phyloP scores from a whole-genome alignment of 2,329 filamentous ascomycete species.

The Helminthosporium solani region DNA sequence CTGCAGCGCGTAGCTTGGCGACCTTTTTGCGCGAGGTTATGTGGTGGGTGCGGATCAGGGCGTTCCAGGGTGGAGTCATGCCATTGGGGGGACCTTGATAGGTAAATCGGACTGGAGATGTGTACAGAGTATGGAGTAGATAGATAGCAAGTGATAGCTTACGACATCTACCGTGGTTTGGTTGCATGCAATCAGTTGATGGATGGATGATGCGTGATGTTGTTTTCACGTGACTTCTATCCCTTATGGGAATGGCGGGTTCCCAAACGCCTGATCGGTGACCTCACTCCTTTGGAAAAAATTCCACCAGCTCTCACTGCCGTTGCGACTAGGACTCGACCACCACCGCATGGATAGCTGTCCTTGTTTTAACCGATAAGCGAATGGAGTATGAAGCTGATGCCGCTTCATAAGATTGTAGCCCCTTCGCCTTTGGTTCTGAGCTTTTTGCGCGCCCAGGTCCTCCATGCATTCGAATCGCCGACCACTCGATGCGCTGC shows the following conservation, averaged over 20 bases:
- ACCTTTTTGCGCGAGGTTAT: constrained; percentile 79
- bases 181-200: too few species aligned
- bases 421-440: constrained; percentile 41
- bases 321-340: constrained; percentile 18
- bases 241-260: too few species aligned
- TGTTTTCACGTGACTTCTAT: too few species aligned
- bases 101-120: background rate
- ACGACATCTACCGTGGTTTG: too few species aligned
- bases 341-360: constrained; percentile 33
- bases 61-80: constrained; percentile 48
- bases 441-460: constrained; percentile 40
- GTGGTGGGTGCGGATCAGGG: constrained; percentile 75
- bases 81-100: constrained; percentile 3
- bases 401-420: constrained; percentile 31
- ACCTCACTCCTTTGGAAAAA: constrained; percentile 4
- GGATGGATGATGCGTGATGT: too few species aligned
- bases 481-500: constrained; percentile 24
- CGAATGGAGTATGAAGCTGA: constrained; percentile 39
- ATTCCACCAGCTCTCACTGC: constrained; percentile 6
- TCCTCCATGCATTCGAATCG: constrained; percentile 31
- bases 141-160: too few species aligned
- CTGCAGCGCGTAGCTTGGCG: constrained; percentile 62
- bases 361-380: constrained; percentile 14
- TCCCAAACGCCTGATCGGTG: constrained; percentile 12
- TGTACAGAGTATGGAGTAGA: background rate